phyloP scores from a whole-genome alignment of 257 asterid genomes.

The Verbascum thapsus region DNA sequence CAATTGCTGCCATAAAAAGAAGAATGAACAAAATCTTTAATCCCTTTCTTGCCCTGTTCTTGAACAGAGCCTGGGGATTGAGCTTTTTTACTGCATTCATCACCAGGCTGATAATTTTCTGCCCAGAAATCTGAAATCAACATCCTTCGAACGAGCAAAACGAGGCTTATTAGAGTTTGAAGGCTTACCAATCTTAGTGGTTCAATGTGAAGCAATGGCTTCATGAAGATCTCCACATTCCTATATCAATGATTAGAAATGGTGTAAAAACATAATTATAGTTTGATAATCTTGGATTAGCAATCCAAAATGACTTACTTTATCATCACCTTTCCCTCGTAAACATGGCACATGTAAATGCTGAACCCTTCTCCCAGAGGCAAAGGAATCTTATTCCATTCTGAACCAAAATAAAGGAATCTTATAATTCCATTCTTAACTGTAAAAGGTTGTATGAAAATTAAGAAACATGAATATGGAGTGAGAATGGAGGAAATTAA shows the following conservation, averaged over 20 bases:
- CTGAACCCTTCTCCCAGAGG: conserved; percentile 71
- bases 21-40: conserved; percentile 30
- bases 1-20: conserved; percentile 29
- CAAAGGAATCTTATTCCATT: conserved; percentile 48
- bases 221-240: conserved; percentile 70
- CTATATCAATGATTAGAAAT: conserved; percentile 29
- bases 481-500: conserved; percentile 13
- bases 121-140: conserved; percentile 26
- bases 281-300: not conserved
- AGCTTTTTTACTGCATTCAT: conserved; percentile 44
- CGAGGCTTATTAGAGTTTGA: not conserved
- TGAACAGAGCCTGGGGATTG: conserved; percentile 29
- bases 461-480: not conserved
- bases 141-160: too few species aligned
- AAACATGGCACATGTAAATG: conserved; percentile 59
- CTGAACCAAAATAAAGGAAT: conserved; percentile 34
- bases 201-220: conserved; percentile 60
- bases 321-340: conserved; percentile 65
- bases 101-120: conserved; percentile 43
- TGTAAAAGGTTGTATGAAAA: too few species aligned
- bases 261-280: not conserved
- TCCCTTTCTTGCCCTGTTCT: conserved; percentile 31
- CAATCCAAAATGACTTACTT: conserved; percentile 36
- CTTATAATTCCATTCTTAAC: too few species aligned
- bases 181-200: conserved; percentile 65